Percentiles rank a stretch among this genome's conserved stretches.
phyloP scores from a whole-genome alignment of 768 basidiomycete genomes.

The Leccinum olivaceopallidum region DNA sequence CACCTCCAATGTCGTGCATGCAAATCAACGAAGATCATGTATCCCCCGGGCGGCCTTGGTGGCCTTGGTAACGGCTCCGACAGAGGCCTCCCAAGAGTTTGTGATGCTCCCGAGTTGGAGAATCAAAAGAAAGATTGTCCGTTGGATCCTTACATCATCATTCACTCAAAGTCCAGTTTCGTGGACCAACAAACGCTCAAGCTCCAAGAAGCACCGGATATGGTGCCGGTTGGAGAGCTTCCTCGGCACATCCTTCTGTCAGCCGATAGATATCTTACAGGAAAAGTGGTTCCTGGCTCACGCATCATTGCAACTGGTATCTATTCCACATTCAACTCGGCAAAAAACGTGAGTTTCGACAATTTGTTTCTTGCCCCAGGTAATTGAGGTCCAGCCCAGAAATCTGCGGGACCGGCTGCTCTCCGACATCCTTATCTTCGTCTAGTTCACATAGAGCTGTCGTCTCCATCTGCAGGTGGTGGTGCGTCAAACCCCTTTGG shows the following conservation, averaged over 20 bases:
- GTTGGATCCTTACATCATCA: conserved; percentile 91
- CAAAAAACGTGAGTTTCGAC: conserved; percentile 65
- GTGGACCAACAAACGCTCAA: conserved; percentile 97
- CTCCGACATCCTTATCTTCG: conserved; percentile 94
- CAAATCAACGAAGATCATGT: conserved; percentile 73
- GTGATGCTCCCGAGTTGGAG: conserved; percentile 76
- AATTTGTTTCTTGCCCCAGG: background rate
- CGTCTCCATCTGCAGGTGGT: conserved; percentile 71
- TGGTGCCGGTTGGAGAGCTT: conserved; percentile 98
- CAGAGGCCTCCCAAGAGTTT: conserved; percentile 80
- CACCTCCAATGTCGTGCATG: conserved; percentile 94
- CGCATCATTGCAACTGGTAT: conserved; percentile 94
- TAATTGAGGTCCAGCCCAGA: conserved; percentile 40
- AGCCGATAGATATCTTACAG: conserved; percentile 87
- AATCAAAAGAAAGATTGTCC: conserved; percentile 95
- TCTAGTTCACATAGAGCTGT: conserved; percentile 87
- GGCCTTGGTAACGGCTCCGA: conserved; percentile 88
- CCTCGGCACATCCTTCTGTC: conserved; percentile 94
- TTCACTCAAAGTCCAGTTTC: conserved; percentile 92
- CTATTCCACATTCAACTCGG: conserved; percentile 92
- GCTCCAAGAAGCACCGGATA: conserved; percentile 97
- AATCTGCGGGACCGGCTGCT: conserved; percentile 82
- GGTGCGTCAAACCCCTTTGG: conserved; percentile 84
- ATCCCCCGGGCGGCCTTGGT: conserved; percentile 76
- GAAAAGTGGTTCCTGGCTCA: conserved; percentile 94